Conservation (phyloP, 768 basidiomycete genomes). For the Hebeloma cylindrosporum region DNA sequence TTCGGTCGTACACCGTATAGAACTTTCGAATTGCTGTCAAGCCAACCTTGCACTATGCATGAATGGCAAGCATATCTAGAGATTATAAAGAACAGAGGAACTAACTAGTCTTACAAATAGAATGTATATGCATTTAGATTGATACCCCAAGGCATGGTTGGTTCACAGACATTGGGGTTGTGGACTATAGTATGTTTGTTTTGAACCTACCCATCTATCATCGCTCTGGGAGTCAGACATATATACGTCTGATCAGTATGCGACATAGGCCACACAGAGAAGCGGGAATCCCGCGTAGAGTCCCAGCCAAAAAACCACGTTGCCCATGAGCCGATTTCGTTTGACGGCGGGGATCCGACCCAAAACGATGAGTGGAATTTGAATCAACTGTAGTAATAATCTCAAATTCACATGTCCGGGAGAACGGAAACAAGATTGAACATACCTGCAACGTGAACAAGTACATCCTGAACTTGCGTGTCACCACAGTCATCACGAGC, state of each 20-base stretch:
- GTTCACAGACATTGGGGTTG: too few relatives aligned
- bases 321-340: conserved; percentile 78
- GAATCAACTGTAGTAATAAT: conserved; percentile 58
- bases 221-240: too few relatives aligned
- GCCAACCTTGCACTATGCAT: too few relatives aligned
- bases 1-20: conserved; percentile 80
- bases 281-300: conserved; percentile 92
- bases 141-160: too few relatives aligned
- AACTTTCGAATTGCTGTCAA: too few relatives aligned
- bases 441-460: conserved; percentile 72
- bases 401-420: conserved; percentile 2
- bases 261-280: conserved; percentile 72
- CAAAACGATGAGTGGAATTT: conserved; percentile 87
- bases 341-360: conserved; percentile 77
- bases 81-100: too few relatives aligned
- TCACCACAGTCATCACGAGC: conserved; percentile 94
- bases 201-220: too few relatives aligned
- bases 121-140: too few relatives aligned
- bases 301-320: conserved; percentile 92
- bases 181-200: too few relatives aligned
- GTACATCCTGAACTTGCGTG: conserved; percentile 89
- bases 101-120: too few relatives aligned
- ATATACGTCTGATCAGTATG: conserved; percentile 29
- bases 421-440: neutral
- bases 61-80: too few relatives aligned